A percentile compares a stretch with the other conserved stretches of the same genome.
phyloP scores from a whole-genome alignment of 2,329 filamentous ascomycete genomes.

The Neophaeococcomyces aloes region DNA sequence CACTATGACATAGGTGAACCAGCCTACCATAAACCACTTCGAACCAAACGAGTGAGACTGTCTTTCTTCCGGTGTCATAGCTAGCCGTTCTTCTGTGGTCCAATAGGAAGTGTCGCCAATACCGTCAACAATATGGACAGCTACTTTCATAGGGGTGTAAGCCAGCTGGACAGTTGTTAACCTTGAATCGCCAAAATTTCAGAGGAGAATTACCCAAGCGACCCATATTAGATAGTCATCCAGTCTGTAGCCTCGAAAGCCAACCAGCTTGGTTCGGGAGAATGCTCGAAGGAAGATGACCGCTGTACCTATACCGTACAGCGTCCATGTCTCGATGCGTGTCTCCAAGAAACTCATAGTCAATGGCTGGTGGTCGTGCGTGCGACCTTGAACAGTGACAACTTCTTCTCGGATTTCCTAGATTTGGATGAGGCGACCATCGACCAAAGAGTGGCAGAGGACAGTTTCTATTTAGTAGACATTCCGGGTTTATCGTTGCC shows the following conservation, averaged over 20 bases:
- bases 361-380: no score
- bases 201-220: conserved; percentile 23
- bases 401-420: no score
- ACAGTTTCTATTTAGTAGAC: no score
- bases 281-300: conserved; percentile 15
- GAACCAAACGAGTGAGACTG: conserved; percentile 26
- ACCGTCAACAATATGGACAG: conserved; percentile 24
- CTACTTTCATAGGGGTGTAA: conserved; percentile 20
- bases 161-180: conserved; percentile 4
- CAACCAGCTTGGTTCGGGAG: conserved; percentile 27
- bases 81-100: conserved; percentile 23
- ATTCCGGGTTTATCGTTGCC: no score
- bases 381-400: no score
- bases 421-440: no score
- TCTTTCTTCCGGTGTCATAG: conserved; percentile 24
- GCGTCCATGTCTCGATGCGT: no score
- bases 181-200: neutral
- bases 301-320: no score
- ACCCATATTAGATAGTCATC: conserved; percentile 29
- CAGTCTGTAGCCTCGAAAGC: conserved; percentile 24
- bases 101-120: conserved; percentile 24
- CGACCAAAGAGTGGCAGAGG: no score
- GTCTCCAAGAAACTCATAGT: no score
- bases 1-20: conserved; percentile 27
- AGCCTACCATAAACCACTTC: conserved; percentile 29